Evolutionary conservation across 768 basidiomycete species (phyloP), one percentile per base, ranked within the genome.

Genomic region (Boletus rubescentipes): DNA sequence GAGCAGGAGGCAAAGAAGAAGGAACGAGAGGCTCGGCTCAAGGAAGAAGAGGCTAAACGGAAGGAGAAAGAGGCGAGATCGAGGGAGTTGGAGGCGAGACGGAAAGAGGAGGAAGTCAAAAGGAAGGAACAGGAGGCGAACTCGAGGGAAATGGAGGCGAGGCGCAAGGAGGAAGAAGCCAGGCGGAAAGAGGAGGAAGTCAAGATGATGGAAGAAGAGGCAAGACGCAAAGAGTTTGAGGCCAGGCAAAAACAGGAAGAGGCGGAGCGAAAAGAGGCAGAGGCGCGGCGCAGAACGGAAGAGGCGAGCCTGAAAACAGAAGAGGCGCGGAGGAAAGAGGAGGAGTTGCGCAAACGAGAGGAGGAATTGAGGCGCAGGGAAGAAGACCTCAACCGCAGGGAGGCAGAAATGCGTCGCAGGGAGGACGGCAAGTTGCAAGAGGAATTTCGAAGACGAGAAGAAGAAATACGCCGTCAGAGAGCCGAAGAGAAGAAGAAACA

Each of bases 401-500:
- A 67, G 54, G 60, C 66, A 43, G 71, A 72, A 15, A 62, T 65
- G 55, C 61, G 68, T 39, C 70, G 66, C 37, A 61, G 60, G 55
- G 65, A 65, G 30, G 67, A 61, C 16, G 69, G 61, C 46, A 66
- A 58, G 26, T 23, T 54, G 57, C 59, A 71, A 54, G 65, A 63
- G 0, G 66, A 66, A 11, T 66, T 68, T 49, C 64, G 61, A 44
- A 72, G 54, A 58, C 68, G 65, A 37, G 70, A 68, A 51, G 67
- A 67, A 45, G 66, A 69, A 12, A 73, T 63, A 23, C 66, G 67
- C 23, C 62, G 65, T 34, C 67, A 63, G 39, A 58, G 66, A 56
- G 26, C 69, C 57, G 61, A 72, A 30, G 73, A 71, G 20, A 72
- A 59, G 53, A 69, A 62, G 60, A 63, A 56, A 37, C 58, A 63